Percentiles rank a stretch among this genome's conserved stretches.
Conservation (phyloP, 73 alveolate genomes). For the Paramecium primaurelia region DNA sequence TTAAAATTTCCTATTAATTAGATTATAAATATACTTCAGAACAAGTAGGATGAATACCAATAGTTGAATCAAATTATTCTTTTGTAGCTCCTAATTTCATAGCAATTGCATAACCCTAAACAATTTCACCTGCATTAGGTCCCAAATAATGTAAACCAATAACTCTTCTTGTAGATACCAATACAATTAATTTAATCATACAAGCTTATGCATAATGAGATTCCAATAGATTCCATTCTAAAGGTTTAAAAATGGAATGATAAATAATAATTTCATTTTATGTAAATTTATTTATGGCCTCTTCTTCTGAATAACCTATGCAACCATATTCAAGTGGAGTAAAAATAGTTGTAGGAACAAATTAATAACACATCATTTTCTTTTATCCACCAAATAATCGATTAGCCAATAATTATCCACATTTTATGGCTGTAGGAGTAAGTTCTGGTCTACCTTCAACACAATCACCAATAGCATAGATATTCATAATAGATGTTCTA, state of each 20-base stretch:
- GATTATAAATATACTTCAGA: constrained; percentile 83
- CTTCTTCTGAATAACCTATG: constrained; percentile 90
- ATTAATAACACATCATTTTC: constrained; percentile 88
- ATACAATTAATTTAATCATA: constrained; percentile 76
- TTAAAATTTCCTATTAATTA: constrained; percentile 26
- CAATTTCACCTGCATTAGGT: constrained; percentile 98
- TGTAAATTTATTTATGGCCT: constrained; percentile 76
- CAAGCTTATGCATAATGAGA: constrained; percentile 78
- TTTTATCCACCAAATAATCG: constrained; percentile 92
- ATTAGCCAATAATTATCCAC: constrained; percentile 92
- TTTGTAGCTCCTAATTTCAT: constrained; percentile 94
- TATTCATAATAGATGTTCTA: constrained; percentile 85
- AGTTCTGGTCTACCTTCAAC: constrained; percentile 94
- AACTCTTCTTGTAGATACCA: constrained; percentile 74
- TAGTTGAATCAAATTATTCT: constrained; percentile 84
- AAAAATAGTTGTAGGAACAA: constrained; percentile 97
- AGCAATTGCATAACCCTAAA: constrained; percentile 98
- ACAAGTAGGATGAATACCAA: constrained; percentile 99
- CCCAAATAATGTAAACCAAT: constrained; percentile 96
- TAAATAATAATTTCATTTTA: constrained; percentile 79
- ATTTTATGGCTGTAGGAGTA: constrained; percentile 98
- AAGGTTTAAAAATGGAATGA: constrained; percentile 93
- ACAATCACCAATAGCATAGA: constrained; percentile 97
- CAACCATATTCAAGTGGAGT: constrained; percentile 98
- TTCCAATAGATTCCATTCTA: constrained; percentile 92